A percentile compares a stretch with the other conserved stretches of the same genome.
These are phyloP conservation scores for Trichoderma cornu-damae DNA, from an alignment of 2,329 filamentous ascomycete genomes.

Conservation along the genomic window DNA sequence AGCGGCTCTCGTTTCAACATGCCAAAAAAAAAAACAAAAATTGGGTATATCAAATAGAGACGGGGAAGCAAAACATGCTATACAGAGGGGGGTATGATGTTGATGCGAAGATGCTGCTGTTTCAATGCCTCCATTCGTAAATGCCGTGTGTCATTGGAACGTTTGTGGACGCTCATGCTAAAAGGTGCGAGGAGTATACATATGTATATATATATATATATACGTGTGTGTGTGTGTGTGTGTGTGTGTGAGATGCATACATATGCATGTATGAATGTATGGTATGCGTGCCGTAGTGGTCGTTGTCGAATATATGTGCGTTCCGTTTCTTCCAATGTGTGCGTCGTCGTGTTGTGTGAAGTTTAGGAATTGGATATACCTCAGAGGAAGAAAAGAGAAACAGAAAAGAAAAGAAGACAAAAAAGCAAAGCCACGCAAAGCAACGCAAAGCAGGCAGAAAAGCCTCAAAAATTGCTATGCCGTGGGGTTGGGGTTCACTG, in stretches of 20 bases:
- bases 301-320: too few relatives aligned
- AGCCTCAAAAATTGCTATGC: neutral
- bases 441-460: neutral
- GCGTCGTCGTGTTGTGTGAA: neutral
- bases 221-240: too few relatives aligned
- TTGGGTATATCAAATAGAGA: neutral
- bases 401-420: too few relatives aligned
- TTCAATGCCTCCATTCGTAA: neutral
- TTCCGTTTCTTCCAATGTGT: neutral
- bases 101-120: neutral
- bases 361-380: too few relatives aligned
- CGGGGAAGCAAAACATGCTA: neutral
- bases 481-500: neutral
- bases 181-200: too few relatives aligned
- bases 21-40: too few relatives aligned
- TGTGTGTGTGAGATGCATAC: too few relatives aligned
- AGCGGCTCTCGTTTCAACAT: too few relatives aligned
- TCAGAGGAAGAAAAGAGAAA: neutral
- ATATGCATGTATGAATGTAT: neutral
- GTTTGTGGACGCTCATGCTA: too few relatives aligned
- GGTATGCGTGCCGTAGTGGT: neutral
- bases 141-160: neutral
- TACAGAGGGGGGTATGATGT: neutral
- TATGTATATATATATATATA: too few relatives aligned
- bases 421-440: too few relatives aligned